Evolutionary conservation across 2,329 filamentous ascomycete genomes (phyloP).

Genomic region (Samsoniella hepiali): DNA sequence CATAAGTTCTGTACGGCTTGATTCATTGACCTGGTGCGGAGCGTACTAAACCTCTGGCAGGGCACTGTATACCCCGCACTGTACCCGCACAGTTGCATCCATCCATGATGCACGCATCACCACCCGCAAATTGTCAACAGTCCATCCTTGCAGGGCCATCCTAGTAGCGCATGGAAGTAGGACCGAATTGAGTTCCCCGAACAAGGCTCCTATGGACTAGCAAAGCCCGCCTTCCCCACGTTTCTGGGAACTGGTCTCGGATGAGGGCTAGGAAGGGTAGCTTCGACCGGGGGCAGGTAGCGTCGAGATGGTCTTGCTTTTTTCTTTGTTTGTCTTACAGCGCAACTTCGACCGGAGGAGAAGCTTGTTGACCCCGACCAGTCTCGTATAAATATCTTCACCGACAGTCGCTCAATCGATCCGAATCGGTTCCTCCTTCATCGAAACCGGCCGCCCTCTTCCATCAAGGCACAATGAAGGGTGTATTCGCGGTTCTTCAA

Average conservation of each 20-base stretch:
- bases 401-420: neutral
- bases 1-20: no score
- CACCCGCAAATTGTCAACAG: neutral
- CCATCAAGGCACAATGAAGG: constrained; percentile 8
- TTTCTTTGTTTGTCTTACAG: neutral
- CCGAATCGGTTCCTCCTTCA: neutral
- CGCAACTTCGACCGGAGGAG: neutral
- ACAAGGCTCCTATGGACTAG: neutral
- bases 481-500: neutral
- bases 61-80: neutral
- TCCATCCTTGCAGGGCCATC: neutral
- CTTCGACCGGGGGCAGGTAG: neutral
- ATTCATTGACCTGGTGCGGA: no score
- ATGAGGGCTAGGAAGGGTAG: constrained; percentile 3
- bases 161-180: neutral
- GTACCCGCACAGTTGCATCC: neutral
- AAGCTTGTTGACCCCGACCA: neutral
- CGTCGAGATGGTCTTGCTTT: neutral
- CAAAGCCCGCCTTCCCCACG: neutral
- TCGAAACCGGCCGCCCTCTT: neutral
- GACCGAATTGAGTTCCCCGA: neutral
- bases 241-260: neutral
- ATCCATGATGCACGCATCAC: neutral
- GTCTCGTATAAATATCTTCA: neutral
- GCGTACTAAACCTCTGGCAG: neutral